Evolutionary conservation across 225 moss, liverwort and hornwort genomes (phyloP).

Genomic region (Lunularia cruciata): DNA sequence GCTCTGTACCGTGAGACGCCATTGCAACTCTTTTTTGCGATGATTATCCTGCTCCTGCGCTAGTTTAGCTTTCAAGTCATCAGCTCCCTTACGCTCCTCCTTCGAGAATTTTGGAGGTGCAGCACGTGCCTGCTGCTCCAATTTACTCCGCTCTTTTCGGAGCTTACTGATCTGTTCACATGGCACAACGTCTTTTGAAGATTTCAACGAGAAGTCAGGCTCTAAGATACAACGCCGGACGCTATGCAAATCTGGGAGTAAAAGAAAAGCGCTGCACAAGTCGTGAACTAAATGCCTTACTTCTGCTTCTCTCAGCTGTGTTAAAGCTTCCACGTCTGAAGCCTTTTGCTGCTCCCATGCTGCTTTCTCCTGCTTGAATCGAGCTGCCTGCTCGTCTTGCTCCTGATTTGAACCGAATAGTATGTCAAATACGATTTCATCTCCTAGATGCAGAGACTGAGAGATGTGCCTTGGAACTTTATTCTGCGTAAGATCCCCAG

Average conservation of each 20-base stretch:
- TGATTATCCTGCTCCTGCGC: slow-evolving; percentile 26
- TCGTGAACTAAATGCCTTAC: slow-evolving; percentile 17
- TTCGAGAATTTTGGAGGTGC: slow-evolving; percentile 28
- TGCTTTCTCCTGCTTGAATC: slow-evolving; percentile 26
- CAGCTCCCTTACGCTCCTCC: slow-evolving; percentile 37
- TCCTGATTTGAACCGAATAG: slow-evolving; percentile 21
- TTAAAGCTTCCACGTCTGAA: slow-evolving; percentile 30
- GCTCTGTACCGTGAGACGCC: slow-evolving; percentile 39
- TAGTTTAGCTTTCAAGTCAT: slow-evolving; percentile 39
- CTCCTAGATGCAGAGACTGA: neutral
- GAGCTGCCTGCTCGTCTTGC: slow-evolving; percentile 23
- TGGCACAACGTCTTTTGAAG: too few relatives aligned
- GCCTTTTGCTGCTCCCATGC: slow-evolving; percentile 39
- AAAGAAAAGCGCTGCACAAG: neutral
- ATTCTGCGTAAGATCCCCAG: neutral
- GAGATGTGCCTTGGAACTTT: too few relatives aligned
- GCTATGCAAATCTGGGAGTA: neutral
- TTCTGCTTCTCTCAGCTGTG: slow-evolving; percentile 28
- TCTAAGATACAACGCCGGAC: too few relatives aligned
- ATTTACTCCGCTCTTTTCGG: slow-evolving; percentile 35
- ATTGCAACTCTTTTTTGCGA: slow-evolving; percentile 37
- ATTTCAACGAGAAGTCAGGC: neutral
- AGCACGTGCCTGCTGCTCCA: slow-evolving; percentile 37
- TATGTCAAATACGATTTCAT: too few relatives aligned
- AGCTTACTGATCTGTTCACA: slow-evolving; percentile 37